phyloP scores from a whole-genome alignment of 306 rosid species.

The Crataegus laevigata region DNA sequence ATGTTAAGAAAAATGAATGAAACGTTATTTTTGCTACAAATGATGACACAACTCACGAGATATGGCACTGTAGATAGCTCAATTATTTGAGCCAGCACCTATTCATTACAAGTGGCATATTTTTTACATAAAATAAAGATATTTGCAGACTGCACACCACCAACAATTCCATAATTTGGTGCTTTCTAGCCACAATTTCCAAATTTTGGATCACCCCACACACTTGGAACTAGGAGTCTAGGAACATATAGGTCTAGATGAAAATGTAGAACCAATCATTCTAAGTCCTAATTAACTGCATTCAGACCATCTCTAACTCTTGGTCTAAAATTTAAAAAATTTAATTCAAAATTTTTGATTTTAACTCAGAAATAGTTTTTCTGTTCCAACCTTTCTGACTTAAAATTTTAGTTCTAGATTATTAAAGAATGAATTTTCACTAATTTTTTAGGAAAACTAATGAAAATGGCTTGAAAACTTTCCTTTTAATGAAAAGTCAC shows the following conservation, averaged over 20 bases:
- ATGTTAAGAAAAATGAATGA: background rate
- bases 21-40: background rate
- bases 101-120: background rate
- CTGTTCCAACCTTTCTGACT: too few relatives aligned
- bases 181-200: background rate
- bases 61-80: background rate
- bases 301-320: too few relatives aligned
- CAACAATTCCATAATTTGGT: background rate
- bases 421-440: too few relatives aligned
- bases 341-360: too few relatives aligned
- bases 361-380: too few relatives aligned
- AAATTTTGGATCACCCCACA: background rate
- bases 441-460: too few relatives aligned
- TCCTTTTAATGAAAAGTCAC: too few relatives aligned
- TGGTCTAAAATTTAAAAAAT: too few relatives aligned
- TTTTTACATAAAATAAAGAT: background rate
- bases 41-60: background rate
- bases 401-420: too few relatives aligned
- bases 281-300: too few relatives aligned
- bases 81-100: constrained; percentile 2
- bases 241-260: too few relatives aligned
- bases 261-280: background rate
- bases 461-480: too few relatives aligned
- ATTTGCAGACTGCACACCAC: background rate
- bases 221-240: background rate